Conservation (phyloP, 2,329 filamentous ascomycete genomes). For the Aspergillus clavatus region DNA sequence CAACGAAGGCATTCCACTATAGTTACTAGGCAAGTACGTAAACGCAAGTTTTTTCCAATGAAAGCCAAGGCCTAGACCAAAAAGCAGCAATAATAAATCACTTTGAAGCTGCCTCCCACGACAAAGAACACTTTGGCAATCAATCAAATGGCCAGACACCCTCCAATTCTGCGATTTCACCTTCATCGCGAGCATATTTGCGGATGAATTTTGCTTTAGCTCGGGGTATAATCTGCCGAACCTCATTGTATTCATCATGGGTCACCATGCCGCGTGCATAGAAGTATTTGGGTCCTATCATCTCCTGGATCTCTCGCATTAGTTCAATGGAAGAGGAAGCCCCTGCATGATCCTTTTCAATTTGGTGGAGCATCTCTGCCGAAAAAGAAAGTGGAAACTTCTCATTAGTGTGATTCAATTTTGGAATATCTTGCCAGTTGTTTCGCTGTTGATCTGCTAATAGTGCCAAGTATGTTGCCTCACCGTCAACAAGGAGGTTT, state of each 20-base stretch:
- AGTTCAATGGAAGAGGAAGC: slow-evolving; percentile 19
- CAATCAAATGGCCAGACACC: slow-evolving; percentile 9
- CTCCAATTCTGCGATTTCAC: slow-evolving; percentile 3
- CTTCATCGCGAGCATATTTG: slow-evolving; percentile 3
- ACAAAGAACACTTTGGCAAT: too few species aligned
- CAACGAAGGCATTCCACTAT: too few species aligned
- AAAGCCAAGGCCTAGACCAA: too few species aligned
- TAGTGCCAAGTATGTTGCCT: slow-evolving; percentile 21
- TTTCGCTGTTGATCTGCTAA: slow-evolving; percentile 23
- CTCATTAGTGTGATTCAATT: slow-evolving; percentile 1
- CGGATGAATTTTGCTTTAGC: not conserved
- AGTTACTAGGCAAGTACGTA: too few species aligned
- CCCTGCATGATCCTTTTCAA: slow-evolving; percentile 24
- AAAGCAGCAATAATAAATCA: too few species aligned
- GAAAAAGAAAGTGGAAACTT: not conserved
- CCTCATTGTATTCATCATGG: slow-evolving; percentile 2
- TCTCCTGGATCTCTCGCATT: slow-evolving; percentile 24
- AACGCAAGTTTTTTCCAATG: too few species aligned
- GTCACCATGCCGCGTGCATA: slow-evolving; percentile 5
- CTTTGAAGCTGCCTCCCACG: too few species aligned
- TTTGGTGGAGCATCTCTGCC: slow-evolving; percentile 16
- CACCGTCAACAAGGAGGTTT: slow-evolving; percentile 33
- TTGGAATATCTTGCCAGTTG: slow-evolving; percentile 21
- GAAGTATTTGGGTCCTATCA: slow-evolving; percentile 12
- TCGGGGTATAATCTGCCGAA: not conserved